Evolutionary conservation across 1,139 yeast genomes (phyloP).

Genomic region (Blastobotrys raffinosifermentans): DNA sequence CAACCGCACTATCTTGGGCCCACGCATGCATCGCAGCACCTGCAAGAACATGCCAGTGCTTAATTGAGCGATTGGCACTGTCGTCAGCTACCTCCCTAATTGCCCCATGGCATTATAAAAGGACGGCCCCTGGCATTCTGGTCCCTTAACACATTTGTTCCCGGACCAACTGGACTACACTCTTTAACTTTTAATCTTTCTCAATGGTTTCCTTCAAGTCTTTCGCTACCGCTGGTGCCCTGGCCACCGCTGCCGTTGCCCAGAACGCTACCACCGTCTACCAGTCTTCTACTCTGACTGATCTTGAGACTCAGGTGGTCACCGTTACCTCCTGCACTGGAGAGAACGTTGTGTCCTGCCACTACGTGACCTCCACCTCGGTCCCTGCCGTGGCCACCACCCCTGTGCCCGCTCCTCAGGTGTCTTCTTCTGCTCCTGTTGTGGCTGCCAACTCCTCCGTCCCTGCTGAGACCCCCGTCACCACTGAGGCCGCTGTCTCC

Average conservation of each 20-base stretch:
- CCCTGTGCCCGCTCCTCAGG: slow-evolving; percentile 9
- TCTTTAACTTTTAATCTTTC: slow-evolving; percentile 1
- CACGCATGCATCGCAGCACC: no score
- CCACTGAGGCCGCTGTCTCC: slow-evolving; percentile 8
- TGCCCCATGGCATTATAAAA: no score
- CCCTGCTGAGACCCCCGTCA: slow-evolving; percentile 4
- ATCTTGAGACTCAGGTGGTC: slow-evolving; percentile 8
- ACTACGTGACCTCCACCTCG: slow-evolving; percentile 20
- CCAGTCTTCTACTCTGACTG: slow-evolving; percentile 11
- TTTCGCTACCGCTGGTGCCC: slow-evolving; percentile 12
- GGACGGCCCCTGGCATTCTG: neutral
- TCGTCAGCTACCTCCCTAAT: no score
- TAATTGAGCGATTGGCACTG: no score
- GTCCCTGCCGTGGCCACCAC: slow-evolving; percentile 14
- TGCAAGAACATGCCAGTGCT: no score
- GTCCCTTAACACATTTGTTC: neutral
- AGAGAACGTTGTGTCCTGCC: slow-evolving; percentile 22
- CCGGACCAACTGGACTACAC: slow-evolving; percentile 2
- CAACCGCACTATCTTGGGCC: no score
- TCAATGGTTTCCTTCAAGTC: slow-evolving; percentile 2
- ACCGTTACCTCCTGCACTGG: slow-evolving; percentile 21
- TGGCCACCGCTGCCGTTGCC: slow-evolving; percentile 16
- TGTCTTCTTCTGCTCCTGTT: slow-evolving; percentile 6
- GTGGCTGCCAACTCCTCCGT: slow-evolving; percentile 2
- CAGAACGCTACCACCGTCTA: slow-evolving; percentile 12